Conservation (phyloP, 768 basidiomycete species). For the Candolleomyces eurysporus region DNA sequence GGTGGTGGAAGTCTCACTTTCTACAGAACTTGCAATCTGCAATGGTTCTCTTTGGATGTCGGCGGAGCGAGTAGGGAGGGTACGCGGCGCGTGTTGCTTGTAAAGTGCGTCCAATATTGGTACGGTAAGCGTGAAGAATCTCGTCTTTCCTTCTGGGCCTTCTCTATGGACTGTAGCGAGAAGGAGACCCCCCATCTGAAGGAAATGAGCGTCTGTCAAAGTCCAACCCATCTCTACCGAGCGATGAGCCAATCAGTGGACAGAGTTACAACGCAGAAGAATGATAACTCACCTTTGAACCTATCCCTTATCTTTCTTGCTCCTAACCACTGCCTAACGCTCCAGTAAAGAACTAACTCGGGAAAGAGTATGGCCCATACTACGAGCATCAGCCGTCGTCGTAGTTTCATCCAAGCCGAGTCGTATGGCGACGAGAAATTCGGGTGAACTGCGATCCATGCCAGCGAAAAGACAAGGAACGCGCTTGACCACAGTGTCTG, state of each 20-base stretch:
- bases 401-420: slow-evolving; percentile 3
- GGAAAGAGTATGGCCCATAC: slow-evolving; percentile 9
- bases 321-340: slow-evolving; percentile 9
- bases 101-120: not conserved
- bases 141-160: not conserved
- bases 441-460: slow-evolving; percentile 9
- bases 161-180: not conserved
- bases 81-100: not conserved
- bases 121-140: not conserved
- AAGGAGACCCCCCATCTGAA: slow-evolving; percentile 9
- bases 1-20: no score
- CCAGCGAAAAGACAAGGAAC: not conserved
- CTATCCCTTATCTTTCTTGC: slow-evolving; percentile 4
- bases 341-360: slow-evolving; percentile 8
- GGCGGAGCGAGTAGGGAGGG: not conserved
- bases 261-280: not conserved
- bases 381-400: slow-evolving; percentile 4
- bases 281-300: slow-evolving; percentile 6
- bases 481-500: slow-evolving; percentile 1
- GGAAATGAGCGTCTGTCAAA: slow-evolving; percentile 7
- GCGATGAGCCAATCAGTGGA: not conserved
- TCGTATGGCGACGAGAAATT: slow-evolving; percentile 7
- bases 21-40: no score
- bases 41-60: not conserved
- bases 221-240: slow-evolving; percentile 3